Conservation (phyloP, 1,284 basidiomycete species). For the Sporisorium scitamineum region DNA sequence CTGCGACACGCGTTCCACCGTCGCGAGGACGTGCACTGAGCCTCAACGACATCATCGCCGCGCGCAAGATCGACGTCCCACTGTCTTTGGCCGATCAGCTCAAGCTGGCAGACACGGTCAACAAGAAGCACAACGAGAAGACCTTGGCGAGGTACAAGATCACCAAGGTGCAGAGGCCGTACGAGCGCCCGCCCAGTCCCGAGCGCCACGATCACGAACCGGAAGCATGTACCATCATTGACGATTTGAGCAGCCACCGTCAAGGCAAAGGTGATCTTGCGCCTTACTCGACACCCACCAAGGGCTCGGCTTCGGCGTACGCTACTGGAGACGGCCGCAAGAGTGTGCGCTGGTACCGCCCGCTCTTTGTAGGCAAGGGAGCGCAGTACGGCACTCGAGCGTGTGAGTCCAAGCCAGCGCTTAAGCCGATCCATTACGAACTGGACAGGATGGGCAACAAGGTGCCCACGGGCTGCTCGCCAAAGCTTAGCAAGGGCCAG, state of each 20-base stretch:
- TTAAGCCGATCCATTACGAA: slow-evolving; percentile 41
- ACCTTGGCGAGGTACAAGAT: slow-evolving; percentile 47
- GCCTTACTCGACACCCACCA: slow-evolving; percentile 37
- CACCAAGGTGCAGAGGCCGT: slow-evolving; percentile 45
- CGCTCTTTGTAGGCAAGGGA: slow-evolving; percentile 42
- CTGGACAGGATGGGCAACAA: slow-evolving; percentile 47
- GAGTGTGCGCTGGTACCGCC: slow-evolving; percentile 45
- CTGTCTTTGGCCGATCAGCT: slow-evolving; percentile 46
- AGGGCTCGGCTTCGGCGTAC: not conserved
- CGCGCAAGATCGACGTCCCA: slow-evolving; percentile 48
- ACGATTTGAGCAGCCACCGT: slow-evolving; percentile 39
- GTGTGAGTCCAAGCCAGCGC: slow-evolving; percentile 24
- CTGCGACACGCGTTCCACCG: slow-evolving; percentile 33
- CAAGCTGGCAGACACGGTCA: slow-evolving; percentile 41
- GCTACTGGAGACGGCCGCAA: slow-evolving; percentile 13
- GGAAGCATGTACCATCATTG: slow-evolving; percentile 43
- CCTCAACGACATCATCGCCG: slow-evolving; percentile 49
- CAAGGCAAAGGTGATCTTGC: slow-evolving; percentile 39
- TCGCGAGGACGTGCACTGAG: slow-evolving; percentile 42
- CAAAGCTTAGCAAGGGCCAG: slow-evolving; percentile 43
- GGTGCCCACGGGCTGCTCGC: slow-evolving; percentile 34
- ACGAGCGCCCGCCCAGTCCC: slow-evolving; percentile 47
- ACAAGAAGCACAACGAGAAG: slow-evolving; percentile 53
- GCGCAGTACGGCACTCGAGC: slow-evolving; percentile 31
- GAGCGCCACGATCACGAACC: slow-evolving; percentile 50